A percentile compares a stretch with the other conserved stretches of the same genome.
Evolutionary conservation across 2,329 filamentous ascomycete genomes (phyloP).

Genomic region (Aspergillus cejpii): DNA sequence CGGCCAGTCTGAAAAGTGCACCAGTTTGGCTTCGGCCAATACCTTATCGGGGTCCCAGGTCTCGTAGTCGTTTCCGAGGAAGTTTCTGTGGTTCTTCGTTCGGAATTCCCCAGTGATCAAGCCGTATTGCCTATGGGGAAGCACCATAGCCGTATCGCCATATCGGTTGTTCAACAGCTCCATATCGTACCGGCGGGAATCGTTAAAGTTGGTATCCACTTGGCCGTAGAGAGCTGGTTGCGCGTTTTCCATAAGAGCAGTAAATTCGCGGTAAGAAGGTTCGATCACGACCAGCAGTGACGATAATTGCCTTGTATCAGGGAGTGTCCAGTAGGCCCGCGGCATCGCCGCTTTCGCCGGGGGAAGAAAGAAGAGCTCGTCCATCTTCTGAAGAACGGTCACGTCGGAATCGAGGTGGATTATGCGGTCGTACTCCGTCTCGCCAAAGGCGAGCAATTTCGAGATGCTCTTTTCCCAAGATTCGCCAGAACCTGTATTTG

Average conservation of each 20-base stretch:
- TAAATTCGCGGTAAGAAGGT: constrained; percentile 49
- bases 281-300: constrained; percentile 58
- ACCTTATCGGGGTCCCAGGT: constrained; percentile 54
- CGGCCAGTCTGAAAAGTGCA: constrained; percentile 68
- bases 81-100: constrained; percentile 45
- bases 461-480: constrained; percentile 61
- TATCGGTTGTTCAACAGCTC: constrained; percentile 61
- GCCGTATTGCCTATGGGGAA: constrained; percentile 59
- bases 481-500: constrained; percentile 26
- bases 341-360: constrained; percentile 58
- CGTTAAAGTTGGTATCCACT: constrained; percentile 17
- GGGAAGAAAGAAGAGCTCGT: constrained; percentile 65
- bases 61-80: constrained; percentile 47
- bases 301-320: constrained; percentile 49
- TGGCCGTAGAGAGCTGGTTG: constrained; percentile 26
- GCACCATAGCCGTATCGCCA: constrained; percentile 50
- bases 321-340: constrained; percentile 62
- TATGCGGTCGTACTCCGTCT: constrained; percentile 55
- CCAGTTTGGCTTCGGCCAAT: constrained; percentile 55
- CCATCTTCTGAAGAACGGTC: constrained; percentile 56
- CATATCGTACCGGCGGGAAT: constrained; percentile 52
- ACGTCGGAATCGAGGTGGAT: constrained; percentile 59
- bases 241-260: constrained; percentile 24
- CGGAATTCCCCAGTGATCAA: constrained; percentile 60
- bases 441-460: constrained; percentile 63